Evolutionary conservation across 2,329 filamentous ascomycete species (phyloP), one percentile per base, ranked within the genome.

Genomic region (Penicillium capsulatum): DNA sequence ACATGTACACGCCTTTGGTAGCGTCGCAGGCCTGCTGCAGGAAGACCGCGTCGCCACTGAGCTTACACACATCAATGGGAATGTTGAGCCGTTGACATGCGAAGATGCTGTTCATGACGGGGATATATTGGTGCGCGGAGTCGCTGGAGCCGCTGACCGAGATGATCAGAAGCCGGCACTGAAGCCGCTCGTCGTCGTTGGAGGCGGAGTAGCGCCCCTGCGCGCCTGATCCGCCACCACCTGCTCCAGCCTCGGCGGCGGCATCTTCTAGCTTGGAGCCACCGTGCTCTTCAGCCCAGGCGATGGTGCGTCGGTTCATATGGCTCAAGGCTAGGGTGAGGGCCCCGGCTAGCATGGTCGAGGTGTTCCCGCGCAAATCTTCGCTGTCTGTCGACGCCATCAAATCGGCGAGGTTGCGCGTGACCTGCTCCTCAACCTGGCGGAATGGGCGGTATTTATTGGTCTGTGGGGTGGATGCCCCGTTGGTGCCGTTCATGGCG

Each of bases 21-120:
- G 83, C 80, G 63, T 86, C 83, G 26, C 79, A 80, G 17, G 92
- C 92, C 68, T 98, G 92, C 61, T 98, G 91, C 34, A 98, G 73
- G 64, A 98, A 94, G 8, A 94, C 90, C 0, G 91, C 87, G 53
- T 88, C 80, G 15, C 87, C 88, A 29, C 84, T 81, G 9, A 98
- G 74, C 51, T 94, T 85, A 45, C 94, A 77, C 22, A 95, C 91
- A 64, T 98, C 92, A 56, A 98, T 89, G 16, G 90, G 86, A 48
- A 98, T 88, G 54, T 80, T 80, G 39, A 89, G 77, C 49, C 91
- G 83, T 58, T 94, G 86, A 43, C 91, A 92, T 2, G 92, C 92
- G 66, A 98, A 98, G 45, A 97, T 94, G 55, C 84, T 80, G 69
- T 98, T 98, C 92, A 98, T 98, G 53, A 94, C 92, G 0, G 91